Conservation (phyloP, 306 rosid species). For the Inga oerstediana region DNA sequence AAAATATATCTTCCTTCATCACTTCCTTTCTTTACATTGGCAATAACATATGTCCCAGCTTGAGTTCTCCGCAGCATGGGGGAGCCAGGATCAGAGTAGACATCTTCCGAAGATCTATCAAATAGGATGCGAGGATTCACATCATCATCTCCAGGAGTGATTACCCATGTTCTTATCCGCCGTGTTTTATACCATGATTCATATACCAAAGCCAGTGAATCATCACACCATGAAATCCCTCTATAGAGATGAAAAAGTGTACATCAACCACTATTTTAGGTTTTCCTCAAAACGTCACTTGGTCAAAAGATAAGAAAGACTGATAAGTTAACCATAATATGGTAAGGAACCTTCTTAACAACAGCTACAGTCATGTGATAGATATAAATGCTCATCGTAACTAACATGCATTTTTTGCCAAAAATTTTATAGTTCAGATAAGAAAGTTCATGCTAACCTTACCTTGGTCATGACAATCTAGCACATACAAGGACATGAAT, state of each 20-base stretch:
- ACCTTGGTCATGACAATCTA: slow-evolving; percentile 19
- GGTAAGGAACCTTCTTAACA: slow-evolving; percentile 25
- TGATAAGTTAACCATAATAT: background rate
- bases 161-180: slow-evolving; percentile 74
- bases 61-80: slow-evolving; percentile 93
- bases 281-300: slow-evolving; percentile 4
- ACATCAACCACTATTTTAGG: slow-evolving; percentile 17
- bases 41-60: slow-evolving; percentile 81
- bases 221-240: slow-evolving; percentile 96
- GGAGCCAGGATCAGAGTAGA: slow-evolving; percentile 97
- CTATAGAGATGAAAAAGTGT: slow-evolving; percentile 52
- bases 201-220: slow-evolving; percentile 83
- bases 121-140: slow-evolving; percentile 72
- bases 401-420: slow-evolving; percentile 15
- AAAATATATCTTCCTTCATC: slow-evolving; percentile 66
- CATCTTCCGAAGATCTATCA: slow-evolving; percentile 98
- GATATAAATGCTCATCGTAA: slow-evolving; percentile 14
- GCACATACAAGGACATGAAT: background rate
- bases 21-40: slow-evolving; percentile 67
- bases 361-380: slow-evolving; percentile 4
- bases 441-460: slow-evolving; percentile 20
- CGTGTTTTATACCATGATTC: slow-evolving; percentile 99
- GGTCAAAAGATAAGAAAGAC: background rate
- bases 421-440: slow-evolving; percentile 4
- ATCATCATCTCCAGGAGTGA: slow-evolving; percentile 80